These are phyloP conservation scores for Ophiobolus disseminans DNA, from an alignment of 2,329 filamentous ascomycete genomes.

Conservation along the genomic window DNA sequence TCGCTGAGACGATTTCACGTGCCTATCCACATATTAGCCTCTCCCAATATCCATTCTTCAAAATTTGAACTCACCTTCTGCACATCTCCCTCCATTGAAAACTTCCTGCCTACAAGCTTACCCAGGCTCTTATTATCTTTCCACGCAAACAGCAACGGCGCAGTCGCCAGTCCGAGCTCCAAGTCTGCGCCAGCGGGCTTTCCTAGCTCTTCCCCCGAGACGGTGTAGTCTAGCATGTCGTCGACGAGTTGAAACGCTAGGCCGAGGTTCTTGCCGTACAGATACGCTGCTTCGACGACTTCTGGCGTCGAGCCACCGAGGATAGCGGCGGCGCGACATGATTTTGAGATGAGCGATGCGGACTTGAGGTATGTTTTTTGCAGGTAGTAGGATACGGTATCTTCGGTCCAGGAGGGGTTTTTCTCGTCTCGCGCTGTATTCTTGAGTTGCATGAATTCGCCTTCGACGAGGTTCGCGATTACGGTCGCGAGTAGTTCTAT, in stretches of 20 bases:
- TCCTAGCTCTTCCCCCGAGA: constrained; percentile 81
- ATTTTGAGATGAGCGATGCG: constrained; percentile 94
- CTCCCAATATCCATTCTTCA: neutral
- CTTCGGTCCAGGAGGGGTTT: constrained; percentile 84
- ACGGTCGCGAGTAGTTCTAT: constrained; percentile 94
- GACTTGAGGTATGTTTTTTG: constrained; percentile 99
- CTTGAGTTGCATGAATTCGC: constrained; percentile 99
- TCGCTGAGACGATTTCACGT: constrained; percentile 80
- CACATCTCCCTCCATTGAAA: constrained; percentile 82
- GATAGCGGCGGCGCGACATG: constrained; percentile 86
- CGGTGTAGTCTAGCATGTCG: constrained; percentile 96
- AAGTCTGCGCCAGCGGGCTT: constrained; percentile 95
- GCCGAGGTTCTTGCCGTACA: constrained; percentile 91
- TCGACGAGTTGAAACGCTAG: constrained; percentile 97
- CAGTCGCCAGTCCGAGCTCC: constrained; percentile 90
- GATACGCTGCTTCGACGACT: constrained; percentile 89
- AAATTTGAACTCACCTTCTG: constrained; percentile 74
- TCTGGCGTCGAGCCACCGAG: constrained; percentile 77
- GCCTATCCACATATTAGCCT: constrained; percentile 66
- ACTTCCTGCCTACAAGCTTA: constrained; percentile 88
- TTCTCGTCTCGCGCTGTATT: constrained; percentile 91
- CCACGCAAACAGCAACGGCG: constrained; percentile 95
- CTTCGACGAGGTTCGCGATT: constrained; percentile 96
- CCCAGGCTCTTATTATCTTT: constrained; percentile 85
- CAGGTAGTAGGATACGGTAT: constrained; percentile 89